phyloP scores from a whole-genome alignment of 2,329 filamentous ascomycete genomes.

The Myriosclerotinia duriaeana region DNA sequence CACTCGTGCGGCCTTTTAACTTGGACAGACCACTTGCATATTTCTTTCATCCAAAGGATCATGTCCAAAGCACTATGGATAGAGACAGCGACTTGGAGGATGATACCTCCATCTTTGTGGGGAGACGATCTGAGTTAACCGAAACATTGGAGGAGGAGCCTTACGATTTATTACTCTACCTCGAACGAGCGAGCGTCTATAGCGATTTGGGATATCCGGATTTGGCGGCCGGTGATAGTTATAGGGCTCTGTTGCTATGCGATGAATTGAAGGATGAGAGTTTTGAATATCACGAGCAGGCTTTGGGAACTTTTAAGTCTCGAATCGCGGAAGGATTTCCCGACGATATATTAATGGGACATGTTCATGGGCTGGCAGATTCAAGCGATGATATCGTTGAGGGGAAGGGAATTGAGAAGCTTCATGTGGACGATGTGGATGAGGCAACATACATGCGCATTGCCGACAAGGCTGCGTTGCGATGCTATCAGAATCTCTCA shows the following conservation, averaged over 20 bases:
- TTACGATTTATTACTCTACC: slow-evolving; percentile 63
- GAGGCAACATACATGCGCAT: slow-evolving; percentile 45
- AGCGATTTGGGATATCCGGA: slow-evolving; percentile 81
- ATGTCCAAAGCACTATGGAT: slow-evolving; percentile 26
- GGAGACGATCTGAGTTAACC: slow-evolving; percentile 57
- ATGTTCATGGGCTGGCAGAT: slow-evolving; percentile 25
- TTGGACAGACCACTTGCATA: slow-evolving; percentile 10
- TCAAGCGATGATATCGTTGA: slow-evolving; percentile 27
- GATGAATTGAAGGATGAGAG: slow-evolving; percentile 77
- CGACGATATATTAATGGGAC: slow-evolving; percentile 44
- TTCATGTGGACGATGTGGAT: slow-evolving; percentile 41
- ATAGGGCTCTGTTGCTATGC: slow-evolving; percentile 80
- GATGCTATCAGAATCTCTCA: slow-evolving; percentile 59
- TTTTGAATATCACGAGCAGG: slow-evolving; percentile 78
- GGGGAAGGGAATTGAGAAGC: slow-evolving; percentile 25
- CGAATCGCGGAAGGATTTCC: slow-evolving; percentile 40
- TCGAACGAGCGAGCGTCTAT: slow-evolving; percentile 70
- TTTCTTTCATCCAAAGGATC: slow-evolving; percentile 16
- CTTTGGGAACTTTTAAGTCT: slow-evolving; percentile 45
- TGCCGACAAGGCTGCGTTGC: slow-evolving; percentile 52
- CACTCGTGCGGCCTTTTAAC: slow-evolving; percentile 15
- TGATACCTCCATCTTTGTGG: slow-evolving; percentile 45
- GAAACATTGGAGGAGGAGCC: slow-evolving; percentile 52
- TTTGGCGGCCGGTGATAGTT: slow-evolving; percentile 84
- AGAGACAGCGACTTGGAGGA: slow-evolving; percentile 31